Base-by-base conservation (phyloP, 768 basidiomycete species). In the Gymnopilus dilepis region DNA sequence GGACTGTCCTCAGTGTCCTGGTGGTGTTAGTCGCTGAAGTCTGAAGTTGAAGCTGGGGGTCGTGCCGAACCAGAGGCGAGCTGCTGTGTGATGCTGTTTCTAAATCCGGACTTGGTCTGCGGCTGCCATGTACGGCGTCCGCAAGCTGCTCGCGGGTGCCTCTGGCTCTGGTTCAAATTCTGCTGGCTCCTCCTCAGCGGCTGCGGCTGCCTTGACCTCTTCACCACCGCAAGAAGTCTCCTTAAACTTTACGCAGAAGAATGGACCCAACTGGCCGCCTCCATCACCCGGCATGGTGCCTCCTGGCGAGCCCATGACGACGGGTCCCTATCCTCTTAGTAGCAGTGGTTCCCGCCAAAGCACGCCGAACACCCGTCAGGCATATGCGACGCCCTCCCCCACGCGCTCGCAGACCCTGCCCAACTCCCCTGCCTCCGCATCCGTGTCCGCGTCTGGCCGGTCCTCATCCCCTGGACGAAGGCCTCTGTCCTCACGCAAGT, bases 101-200 rank as follows among this genome's bases (percentile, higher is more conserved):
- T n/a, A n/a, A n/a, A n/a, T n/a, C n/a, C n/a, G n/a, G n/a, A n/a
- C 50, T 24, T 33, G 12, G 17, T 37, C 24, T 15, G 19, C 24
- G 58, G 65, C 66, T 63, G 51, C 62, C 71, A 90, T 90, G 89
- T 88, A 90, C 82, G 87, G 87, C 69, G 87, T 90, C 64, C 88
- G 87, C 67, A 83, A 86, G 76, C 80, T 90, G 66, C 81, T 89
- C 58, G 80, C 77, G 48, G 81, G 80, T 58, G 78, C 76, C 53
- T 66, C 77, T 52, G 53, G n/a, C n/a, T n/a, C n/a, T n/a, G n/a
- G n/a, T n/a, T n/a, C n/a, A n/a, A n/a, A n/a, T n/a, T n/a, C 73
- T 28, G 57, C 73, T 61, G 70, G 72, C 55, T 65, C 75, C 52
- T 71, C 73, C 51, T 76, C 74, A 13, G 67, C 57, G 59, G 42